A percentile compares a stretch with the other conserved stretches of the same genome.
Evolutionary conservation across 441 rosid species (phyloP).

Genomic region (Dalechampia spathulata): DNA sequence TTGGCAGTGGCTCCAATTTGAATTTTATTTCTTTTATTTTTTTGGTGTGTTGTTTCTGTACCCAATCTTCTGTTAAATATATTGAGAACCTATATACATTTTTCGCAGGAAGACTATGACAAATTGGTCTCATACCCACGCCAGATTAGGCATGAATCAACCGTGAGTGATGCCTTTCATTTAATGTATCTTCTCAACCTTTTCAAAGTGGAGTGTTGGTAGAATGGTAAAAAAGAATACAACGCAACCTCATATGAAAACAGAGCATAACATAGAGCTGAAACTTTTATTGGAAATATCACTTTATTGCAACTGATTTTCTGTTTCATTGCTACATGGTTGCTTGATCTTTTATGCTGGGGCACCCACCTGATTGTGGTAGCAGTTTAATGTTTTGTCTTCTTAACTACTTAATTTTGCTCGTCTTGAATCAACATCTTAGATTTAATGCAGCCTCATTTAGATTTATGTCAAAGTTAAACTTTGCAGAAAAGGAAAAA

Average conservation of each 20-base stretch:
- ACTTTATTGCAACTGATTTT: neutral
- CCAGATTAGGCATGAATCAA: constrained; percentile 71
- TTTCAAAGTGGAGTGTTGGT: constrained; percentile 1
- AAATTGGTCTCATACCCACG: constrained; percentile 56
- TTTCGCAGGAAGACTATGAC: constrained; percentile 67
- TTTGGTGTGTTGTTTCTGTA: neutral
- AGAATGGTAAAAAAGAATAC: constrained; percentile 1
- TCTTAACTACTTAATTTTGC: neutral
- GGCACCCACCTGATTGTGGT: neutral
- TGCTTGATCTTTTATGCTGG: constrained; percentile 1
- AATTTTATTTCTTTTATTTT: no score
- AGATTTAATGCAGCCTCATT: neutral
- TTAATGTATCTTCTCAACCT: constrained; percentile 7
- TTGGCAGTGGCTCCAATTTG: neutral
- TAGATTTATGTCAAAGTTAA: neutral
- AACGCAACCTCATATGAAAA: neutral
- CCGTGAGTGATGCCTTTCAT: constrained; percentile 45
- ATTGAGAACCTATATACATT: constrained; percentile 10
- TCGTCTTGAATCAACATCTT: neutral
- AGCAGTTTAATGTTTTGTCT: neutral
- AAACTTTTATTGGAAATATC: constrained; percentile 3
- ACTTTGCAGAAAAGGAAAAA: neutral
- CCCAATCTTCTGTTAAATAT: neutral
- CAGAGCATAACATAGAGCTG: neutral
- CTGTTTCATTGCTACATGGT: neutral